Base-by-base conservation (phyloP, 2,329 filamentous ascomycete species). In the Colletotrichum australisinense region DNA sequence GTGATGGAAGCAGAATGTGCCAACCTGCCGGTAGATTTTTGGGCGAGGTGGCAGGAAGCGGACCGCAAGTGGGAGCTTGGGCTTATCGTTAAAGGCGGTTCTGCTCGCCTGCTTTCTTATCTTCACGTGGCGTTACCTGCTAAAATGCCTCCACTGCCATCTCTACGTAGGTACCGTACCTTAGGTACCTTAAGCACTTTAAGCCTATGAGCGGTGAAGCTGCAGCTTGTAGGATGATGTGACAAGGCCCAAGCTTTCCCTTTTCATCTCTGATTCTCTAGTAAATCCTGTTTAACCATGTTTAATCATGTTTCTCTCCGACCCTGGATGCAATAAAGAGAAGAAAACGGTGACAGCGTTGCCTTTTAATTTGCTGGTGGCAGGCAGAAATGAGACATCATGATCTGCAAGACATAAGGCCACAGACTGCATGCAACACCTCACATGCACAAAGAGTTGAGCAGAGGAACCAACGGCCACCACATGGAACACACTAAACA, bases 31-130 rank as follows among this genome's bases (percentile, higher is more conserved):
- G 71, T 56, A 62, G 42, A 52, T 71, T 73, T 73, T 71, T 70
- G 70, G 70, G 67, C 62, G 60, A 73, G 71, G 71, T 73, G 71
- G 71, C 71, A 73, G 71, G 71, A 73, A 71, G 67, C 67, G 67
- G 71, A 57, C 56, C 67, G 56, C 60, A 49, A 32, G 42, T 62
- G 58, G 70, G 70, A 72, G 66, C 70, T 72, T 60, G 42, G 58
- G 69, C 69, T 63, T 72, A 63, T 72, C 65, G 69, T 72, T 55
- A 26, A 19, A 69, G 52, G 53, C 66, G 59, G 53, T 22, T 53
- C 66, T 26, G 32, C 53, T 68, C 42, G 55, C 42, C 63, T 67
- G 24, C 7, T 32, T 56, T 55, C 68, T 72, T 72, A 69, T 69
- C 69, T 72, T 72, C 65, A 72, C 69, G 65, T 72, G 69, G 69